Conservation (phyloP, 495 filamentous ascomycete species). For the Penicillium odoratum region DNA sequence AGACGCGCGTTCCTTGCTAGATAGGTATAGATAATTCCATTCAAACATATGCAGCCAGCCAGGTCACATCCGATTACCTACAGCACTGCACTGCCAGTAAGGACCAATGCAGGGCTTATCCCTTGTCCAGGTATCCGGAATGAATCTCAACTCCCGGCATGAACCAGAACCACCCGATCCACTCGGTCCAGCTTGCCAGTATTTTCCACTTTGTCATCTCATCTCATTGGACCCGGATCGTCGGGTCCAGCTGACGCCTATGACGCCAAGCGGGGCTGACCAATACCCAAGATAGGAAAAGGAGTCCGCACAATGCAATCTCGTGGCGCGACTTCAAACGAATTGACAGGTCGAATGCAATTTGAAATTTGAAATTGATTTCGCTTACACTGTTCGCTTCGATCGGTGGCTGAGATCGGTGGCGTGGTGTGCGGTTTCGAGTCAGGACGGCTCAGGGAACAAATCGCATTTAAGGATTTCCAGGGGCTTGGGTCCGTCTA, state of each 20-base stretch:
- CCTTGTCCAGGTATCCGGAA: too few relatives aligned
- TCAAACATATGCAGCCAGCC: too few relatives aligned
- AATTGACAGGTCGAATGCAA: not conserved
- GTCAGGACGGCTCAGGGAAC: not conserved
- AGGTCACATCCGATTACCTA: too few relatives aligned
- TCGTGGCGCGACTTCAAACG: not conserved
- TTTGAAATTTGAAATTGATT: not conserved
- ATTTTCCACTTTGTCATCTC: not conserved
- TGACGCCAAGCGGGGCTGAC: not conserved
- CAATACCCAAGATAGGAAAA: not conserved
- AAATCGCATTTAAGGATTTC: constrained; percentile 16
- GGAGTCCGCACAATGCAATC: not conserved
- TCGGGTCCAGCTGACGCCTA: not conserved
- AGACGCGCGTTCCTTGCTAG: too few relatives aligned
- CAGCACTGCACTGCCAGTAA: too few relatives aligned
- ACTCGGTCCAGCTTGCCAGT: constrained; percentile 3
- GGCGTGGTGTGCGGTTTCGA: too few relatives aligned
- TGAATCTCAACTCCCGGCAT: not conserved
- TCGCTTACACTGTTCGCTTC: too few relatives aligned
- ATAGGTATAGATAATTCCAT: too few relatives aligned
- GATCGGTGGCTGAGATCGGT: too few relatives aligned
- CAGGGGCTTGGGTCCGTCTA: constrained; percentile 24
- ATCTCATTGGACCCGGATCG: not conserved
- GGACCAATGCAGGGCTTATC: too few relatives aligned
- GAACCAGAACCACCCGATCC: not conserved